These are phyloP conservation scores for Eucalyptus marginata DNA, from an alignment of 345 rosid genomes.

Conservation along the genomic window DNA sequence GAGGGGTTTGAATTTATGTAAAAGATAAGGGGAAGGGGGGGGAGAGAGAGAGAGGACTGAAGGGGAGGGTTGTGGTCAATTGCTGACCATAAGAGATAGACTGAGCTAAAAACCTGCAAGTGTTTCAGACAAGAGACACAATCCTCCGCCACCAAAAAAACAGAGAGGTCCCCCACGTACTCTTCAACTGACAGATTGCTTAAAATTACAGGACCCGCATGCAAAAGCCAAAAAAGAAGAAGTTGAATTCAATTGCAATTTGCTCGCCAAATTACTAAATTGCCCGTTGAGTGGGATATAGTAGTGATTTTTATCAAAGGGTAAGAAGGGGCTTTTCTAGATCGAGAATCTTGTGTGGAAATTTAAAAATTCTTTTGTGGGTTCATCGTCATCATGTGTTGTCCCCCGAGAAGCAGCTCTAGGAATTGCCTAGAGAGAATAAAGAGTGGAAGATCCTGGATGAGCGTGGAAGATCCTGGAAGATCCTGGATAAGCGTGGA, in stretches of 20 bases:
- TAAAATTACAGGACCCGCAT: neutral
- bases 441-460: neutral
- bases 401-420: neutral
- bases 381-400: neutral
- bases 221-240: neutral
- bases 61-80: neutral
- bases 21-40: neutral
- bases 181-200: neutral
- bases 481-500: too few relatives aligned
- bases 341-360: neutral
- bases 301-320: neutral
- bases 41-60: neutral
- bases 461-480: neutral
- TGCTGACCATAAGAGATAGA: neutral
- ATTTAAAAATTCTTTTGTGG: neutral
- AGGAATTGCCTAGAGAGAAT: neutral
- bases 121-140: neutral
- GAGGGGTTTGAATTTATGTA: neutral
- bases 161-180: neutral
- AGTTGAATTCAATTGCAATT: neutral
- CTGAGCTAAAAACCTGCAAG: neutral
- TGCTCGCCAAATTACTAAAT: neutral
- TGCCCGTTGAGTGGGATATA: neutral
- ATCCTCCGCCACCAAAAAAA: neutral
- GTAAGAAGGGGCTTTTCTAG: neutral